A percentile compares a stretch with the other conserved stretches of the same genome.
These are phyloP conservation scores for Draba incana DNA, from an alignment of 345 rosid genomes.

Conservation along the genomic window DNA sequence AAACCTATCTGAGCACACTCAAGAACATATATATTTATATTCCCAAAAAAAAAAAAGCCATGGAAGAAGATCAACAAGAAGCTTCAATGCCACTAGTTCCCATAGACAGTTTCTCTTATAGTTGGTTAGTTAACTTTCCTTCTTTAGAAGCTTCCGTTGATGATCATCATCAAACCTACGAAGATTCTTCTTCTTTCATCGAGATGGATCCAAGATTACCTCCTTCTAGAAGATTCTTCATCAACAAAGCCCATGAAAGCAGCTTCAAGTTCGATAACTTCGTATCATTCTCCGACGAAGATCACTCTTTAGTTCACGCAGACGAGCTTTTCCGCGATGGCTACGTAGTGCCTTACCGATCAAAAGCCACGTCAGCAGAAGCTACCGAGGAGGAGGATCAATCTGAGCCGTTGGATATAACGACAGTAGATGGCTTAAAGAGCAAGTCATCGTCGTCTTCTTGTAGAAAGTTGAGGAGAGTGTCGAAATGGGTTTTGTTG, in stretches of 20 bases:
- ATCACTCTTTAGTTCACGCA: constrained; percentile 63
- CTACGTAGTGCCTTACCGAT: constrained; percentile 63
- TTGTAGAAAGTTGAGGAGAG: constrained; percentile 56
- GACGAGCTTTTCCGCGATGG: constrained; percentile 89
- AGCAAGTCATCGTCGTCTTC: constrained; percentile 37
- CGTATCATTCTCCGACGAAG: constrained; percentile 51
- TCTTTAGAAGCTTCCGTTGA: constrained; percentile 54
- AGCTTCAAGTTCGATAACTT: constrained; percentile 78
- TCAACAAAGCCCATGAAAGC: constrained; percentile 56
- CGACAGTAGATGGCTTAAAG: constrained; percentile 17
- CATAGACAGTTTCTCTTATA: constrained; percentile 88
- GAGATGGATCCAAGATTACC: constrained; percentile 96
- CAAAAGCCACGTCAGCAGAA: constrained; percentile 41
- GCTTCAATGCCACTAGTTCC: constrained; percentile 73
- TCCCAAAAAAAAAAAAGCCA: constrained; percentile 6
- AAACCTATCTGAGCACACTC: constrained; percentile 21
- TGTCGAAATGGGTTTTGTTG: constrained; percentile 56
- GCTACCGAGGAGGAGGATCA: constrained; percentile 5
- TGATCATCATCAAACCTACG: constrained; percentile 61
- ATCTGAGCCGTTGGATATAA: constrained; percentile 30
- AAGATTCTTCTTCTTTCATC: constrained; percentile 81
- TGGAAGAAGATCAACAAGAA: constrained; percentile 43
- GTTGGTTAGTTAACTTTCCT: constrained; percentile 84
- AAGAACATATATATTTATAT: constrained; percentile 10
- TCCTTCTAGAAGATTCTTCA: constrained; percentile 83